phyloP scores from a whole-genome alignment of 345 rosid genomes.

The Citrus inodora region DNA sequence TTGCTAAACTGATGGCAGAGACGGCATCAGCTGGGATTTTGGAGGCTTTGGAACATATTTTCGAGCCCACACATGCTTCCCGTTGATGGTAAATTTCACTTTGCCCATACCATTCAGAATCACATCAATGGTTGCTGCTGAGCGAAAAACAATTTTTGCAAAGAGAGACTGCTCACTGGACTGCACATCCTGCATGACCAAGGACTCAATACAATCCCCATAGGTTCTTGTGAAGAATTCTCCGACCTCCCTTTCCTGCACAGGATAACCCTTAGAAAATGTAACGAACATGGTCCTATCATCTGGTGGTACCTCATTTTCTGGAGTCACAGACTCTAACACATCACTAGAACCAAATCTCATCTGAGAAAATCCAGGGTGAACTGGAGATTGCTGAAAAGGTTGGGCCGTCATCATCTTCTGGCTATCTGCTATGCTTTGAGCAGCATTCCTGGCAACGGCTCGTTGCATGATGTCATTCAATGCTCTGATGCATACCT shows the following conservation, averaged over 20 bases:
- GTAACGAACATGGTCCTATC: constrained; percentile 61
- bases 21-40: background rate
- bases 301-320: constrained; percentile 24
- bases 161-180: constrained; percentile 40
- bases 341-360: constrained; percentile 1
- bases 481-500: constrained; percentile 38
- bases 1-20: background rate
- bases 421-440: constrained; percentile 11
- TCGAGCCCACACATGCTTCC: constrained; percentile 70
- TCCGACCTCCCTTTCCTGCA: constrained; percentile 42
- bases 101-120: constrained; percentile 33
- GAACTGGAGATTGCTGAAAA: background rate
- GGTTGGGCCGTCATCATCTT: background rate
- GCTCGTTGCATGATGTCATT: constrained; percentile 40
- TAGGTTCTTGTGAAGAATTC: constrained; percentile 34
- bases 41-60: constrained; percentile 45
- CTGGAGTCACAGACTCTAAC: background rate
- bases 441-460: constrained; percentile 18
- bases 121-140: constrained; percentile 14
- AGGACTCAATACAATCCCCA: constrained; percentile 51
- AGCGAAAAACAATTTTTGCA: constrained; percentile 42
- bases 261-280: constrained; percentile 62
- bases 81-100: constrained; percentile 57
- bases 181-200: constrained; percentile 52
- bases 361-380: background rate